These are phyloP conservation scores for Rossbeevera mucosa DNA, from an alignment of 768 basidiomycete species.

Conservation along the genomic window DNA sequence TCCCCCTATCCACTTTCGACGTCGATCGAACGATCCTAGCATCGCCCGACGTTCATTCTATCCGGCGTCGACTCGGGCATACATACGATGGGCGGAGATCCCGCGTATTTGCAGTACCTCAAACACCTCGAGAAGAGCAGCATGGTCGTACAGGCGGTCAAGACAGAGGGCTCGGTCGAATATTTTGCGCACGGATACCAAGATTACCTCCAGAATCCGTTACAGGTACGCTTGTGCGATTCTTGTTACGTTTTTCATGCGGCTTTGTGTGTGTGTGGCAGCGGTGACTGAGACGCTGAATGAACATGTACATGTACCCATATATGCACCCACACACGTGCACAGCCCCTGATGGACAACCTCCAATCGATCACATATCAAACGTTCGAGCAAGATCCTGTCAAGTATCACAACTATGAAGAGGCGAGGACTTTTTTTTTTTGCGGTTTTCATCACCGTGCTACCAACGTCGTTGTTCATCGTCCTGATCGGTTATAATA, in stretches of 20 bases:
- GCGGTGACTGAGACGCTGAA: neutral
- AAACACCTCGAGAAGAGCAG: constrained; percentile 80
- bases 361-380: constrained; percentile 94
- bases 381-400: constrained; percentile 95
- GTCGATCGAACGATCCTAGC: constrained; percentile 43
- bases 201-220: constrained; percentile 90
- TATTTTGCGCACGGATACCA: constrained; percentile 90
- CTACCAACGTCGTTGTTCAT: constrained; percentile 1
- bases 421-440: constrained; percentile 47
- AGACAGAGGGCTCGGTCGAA: constrained; percentile 73
- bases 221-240: constrained; percentile 55
- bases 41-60: constrained; percentile 80
- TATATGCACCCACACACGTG: neutral
- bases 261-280: neutral
- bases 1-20: constrained; percentile 18
- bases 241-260: neutral
- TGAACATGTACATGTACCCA: neutral
- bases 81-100: constrained; percentile 79
- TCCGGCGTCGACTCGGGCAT: constrained; percentile 57
- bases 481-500: neutral
- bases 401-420: constrained; percentile 95
- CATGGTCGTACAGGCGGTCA: constrained; percentile 56
- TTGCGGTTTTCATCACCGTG: constrained; percentile 2
- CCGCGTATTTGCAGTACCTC: constrained; percentile 87
- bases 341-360: constrained; percentile 94